Conservation (phyloP, 257 asterid species). For the Solanum infundibuliforme region DNA sequence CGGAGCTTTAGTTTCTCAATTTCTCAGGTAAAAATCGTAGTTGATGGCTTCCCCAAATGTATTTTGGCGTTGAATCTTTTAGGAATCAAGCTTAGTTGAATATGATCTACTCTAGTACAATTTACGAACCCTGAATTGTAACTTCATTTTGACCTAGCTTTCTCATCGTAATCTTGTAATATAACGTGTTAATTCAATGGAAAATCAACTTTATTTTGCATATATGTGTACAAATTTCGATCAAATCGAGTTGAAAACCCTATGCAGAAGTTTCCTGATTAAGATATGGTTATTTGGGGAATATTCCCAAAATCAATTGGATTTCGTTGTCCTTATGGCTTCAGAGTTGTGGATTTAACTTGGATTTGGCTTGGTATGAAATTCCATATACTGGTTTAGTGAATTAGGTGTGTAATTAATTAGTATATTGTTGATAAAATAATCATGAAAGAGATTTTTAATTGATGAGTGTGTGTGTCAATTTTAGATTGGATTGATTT, state of each 20-base stretch:
- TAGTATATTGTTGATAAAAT: neutral
- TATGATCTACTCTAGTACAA: neutral
- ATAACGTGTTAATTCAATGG: neutral
- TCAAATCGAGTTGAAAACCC: neutral
- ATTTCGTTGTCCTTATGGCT: neutral
- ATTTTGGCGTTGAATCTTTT: neutral
- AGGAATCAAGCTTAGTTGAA: neutral
- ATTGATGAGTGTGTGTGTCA: neutral
- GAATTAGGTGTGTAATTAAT: neutral
- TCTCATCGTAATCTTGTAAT: neutral
- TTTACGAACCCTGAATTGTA: neutral
- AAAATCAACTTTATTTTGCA: neutral
- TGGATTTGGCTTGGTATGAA: neutral
- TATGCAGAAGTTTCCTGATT: neutral
- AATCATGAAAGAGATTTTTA: neutral
- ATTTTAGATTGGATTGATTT: neutral
- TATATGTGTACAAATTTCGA: neutral
- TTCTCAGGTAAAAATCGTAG: neutral
- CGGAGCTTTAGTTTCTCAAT: neutral
- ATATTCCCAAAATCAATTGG: neutral
- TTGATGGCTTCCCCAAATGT: neutral
- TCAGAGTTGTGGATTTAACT: neutral
- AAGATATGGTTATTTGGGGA: neutral
- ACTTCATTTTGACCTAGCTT: neutral
- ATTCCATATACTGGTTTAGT: neutral